These are phyloP conservation scores for Malassezia obtusa DNA, from an alignment of 1,284 basidiomycete species.

Conservation along the genomic window DNA sequence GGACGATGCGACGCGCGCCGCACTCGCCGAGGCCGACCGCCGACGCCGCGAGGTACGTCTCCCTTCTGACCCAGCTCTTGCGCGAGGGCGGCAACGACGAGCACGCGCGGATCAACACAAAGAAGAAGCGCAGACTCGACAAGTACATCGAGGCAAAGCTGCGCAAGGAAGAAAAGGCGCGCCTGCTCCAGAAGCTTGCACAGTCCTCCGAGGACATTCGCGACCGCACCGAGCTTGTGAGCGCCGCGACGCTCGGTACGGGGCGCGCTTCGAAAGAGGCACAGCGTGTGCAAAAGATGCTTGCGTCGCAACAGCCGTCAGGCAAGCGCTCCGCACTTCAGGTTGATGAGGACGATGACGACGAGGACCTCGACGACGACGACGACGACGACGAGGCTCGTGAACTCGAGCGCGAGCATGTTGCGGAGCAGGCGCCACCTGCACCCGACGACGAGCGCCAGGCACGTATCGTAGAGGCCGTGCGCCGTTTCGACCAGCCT, in stretches of 20 bases:
- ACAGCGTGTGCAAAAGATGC: slow-evolving; percentile 29
- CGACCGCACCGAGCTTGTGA: slow-evolving; percentile 35
- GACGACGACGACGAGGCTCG: slow-evolving; percentile 20
- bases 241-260: slow-evolving; percentile 41
- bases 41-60: slow-evolving; percentile 12
- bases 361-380: slow-evolving; percentile 20
- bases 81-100: slow-evolving; percentile 27
- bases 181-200: slow-evolving; percentile 40
- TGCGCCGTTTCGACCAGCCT: slow-evolving; percentile 1
- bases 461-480: slow-evolving; percentile 8
- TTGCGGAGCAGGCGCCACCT: slow-evolving; percentile 5
- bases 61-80: slow-evolving; percentile 16
- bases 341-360: slow-evolving; percentile 32
- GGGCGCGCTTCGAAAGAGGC: slow-evolving; percentile 30
- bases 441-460: not conserved
- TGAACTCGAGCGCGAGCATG: slow-evolving; percentile 26
- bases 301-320: slow-evolving; percentile 3
- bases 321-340: slow-evolving; percentile 21
- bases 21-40: slow-evolving; percentile 25
- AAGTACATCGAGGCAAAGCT: slow-evolving; percentile 46
- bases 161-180: slow-evolving; percentile 42
- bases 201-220: slow-evolving; percentile 33
- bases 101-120: slow-evolving; percentile 33
- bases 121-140: slow-evolving; percentile 48
- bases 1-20: slow-evolving; percentile 21